Evolutionary conservation across 257 asterid species (phyloP).

Genomic region (Capsicum pubescens): DNA sequence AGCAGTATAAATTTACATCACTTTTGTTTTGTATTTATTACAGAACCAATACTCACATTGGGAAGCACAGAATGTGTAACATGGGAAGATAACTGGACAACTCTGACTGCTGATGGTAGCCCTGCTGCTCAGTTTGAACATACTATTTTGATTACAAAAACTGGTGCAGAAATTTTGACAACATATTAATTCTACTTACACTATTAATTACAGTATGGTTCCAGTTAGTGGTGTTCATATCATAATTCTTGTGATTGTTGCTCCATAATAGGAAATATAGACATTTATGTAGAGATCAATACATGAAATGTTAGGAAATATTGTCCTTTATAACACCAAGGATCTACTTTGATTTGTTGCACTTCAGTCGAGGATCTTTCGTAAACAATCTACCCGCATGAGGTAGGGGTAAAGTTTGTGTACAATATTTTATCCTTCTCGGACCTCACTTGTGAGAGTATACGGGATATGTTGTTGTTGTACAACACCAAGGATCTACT

Average conservation of each 20-base stretch:
- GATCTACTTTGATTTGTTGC: neutral
- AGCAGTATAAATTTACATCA: constrained; percentile 5
- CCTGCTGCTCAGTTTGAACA: constrained; percentile 99
- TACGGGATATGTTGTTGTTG: too few relatives aligned
- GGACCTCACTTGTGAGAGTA: too few relatives aligned
- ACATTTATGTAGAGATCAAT: neutral
- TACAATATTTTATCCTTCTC: too few relatives aligned
- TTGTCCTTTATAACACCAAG: neutral
- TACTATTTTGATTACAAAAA: constrained; percentile 85
- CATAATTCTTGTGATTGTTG: constrained; percentile 2
- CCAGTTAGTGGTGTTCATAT: neutral
- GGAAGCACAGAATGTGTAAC: constrained; percentile 84
- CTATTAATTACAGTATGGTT: neutral
- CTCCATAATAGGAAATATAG: neutral
- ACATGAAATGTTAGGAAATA: neutral
- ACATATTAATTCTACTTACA: constrained; percentile 38
- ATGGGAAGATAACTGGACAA: constrained; percentile 99
- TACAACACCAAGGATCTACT: too few relatives aligned
- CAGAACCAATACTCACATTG: constrained; percentile 93
- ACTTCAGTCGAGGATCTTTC: neutral
- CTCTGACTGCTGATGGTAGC: constrained; percentile 92
- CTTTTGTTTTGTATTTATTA: constrained; percentile 32
- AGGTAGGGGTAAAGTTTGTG: neutral
- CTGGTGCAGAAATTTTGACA: constrained; percentile 90
- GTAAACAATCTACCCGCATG: neutral